These are phyloP conservation scores for Hypoxylon sp. DNA, from an alignment of 2,329 filamentous ascomycete genomes.

Conservation along the genomic window DNA sequence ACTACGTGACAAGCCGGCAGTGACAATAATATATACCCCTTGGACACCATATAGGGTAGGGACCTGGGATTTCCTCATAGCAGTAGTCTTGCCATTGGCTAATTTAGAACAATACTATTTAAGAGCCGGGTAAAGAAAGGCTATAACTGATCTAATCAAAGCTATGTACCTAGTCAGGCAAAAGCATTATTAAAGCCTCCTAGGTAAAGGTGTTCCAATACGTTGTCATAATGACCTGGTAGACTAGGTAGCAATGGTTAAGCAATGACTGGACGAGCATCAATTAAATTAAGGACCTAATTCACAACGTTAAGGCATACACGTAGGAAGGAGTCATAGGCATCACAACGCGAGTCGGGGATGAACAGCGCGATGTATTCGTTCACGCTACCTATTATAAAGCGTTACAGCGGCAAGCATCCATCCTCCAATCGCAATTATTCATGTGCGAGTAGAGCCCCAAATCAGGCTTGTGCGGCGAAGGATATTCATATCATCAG, in stretches of 20 bases:
- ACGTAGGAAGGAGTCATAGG: neutral
- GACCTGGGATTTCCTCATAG: too few species aligned
- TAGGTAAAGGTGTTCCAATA: neutral
- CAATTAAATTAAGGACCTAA: too few species aligned
- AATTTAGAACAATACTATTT: too few species aligned
- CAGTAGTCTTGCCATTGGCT: too few species aligned
- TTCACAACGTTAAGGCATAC: too few species aligned
- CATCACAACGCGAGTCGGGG: neutral
- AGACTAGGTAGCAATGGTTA: neutral
- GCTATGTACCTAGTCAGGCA: neutral
- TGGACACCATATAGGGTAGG: too few species aligned
- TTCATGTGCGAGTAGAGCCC: conserved; percentile 10
- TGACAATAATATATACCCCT: too few species aligned
- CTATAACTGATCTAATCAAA: too few species aligned
- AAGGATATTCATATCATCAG: conserved; percentile 29
- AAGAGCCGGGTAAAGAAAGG: too few species aligned
- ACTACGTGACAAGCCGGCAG: too few species aligned
- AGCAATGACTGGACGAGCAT: neutral
- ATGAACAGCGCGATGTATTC: neutral
- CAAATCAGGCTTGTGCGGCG: conserved; percentile 1
- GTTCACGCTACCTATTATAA: conserved; percentile 8
- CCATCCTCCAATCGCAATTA: conserved; percentile 10
- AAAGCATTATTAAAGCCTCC: neutral
- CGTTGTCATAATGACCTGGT: neutral
- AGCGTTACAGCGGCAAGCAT: neutral